phyloP scores from a whole-genome alignment of 2,329 filamentous ascomycete species.

The Clonostachys byssicola region DNA sequence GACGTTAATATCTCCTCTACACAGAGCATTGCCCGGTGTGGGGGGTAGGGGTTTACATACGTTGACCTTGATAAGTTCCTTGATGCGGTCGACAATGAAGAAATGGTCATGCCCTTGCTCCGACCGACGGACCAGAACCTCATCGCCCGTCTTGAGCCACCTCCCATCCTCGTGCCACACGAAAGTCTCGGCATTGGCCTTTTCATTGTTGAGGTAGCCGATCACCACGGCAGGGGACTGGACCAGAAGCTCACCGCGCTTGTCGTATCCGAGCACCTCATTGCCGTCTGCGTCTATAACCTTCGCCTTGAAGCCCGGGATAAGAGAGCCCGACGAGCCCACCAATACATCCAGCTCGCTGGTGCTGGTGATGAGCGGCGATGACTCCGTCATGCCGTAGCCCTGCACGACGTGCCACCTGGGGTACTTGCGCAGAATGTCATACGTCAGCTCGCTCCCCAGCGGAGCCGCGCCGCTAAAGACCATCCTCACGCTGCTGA shows the following conservation, averaged over 20 bases:
- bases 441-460: constrained; percentile 62
- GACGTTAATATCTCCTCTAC: neutral
- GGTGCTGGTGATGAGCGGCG: constrained; percentile 63
- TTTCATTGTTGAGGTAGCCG: constrained; percentile 78
- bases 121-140: constrained; percentile 61
- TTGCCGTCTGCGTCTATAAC: constrained; percentile 61
- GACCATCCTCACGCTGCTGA: constrained; percentile 59
- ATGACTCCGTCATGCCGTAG: constrained; percentile 77
- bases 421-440: constrained; percentile 58
- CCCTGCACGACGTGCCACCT: constrained; percentile 65
- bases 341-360: constrained; percentile 60
- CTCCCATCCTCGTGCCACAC: constrained; percentile 54
- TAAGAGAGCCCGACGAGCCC: constrained; percentile 66
- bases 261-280: constrained; percentile 62
- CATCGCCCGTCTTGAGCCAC: constrained; percentile 79
- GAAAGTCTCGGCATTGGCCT: constrained; percentile 75
- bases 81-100: constrained; percentile 71
- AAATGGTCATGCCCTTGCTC: constrained; percentile 69
- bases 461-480: constrained; percentile 76
- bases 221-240: constrained; percentile 70
- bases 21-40: too few species aligned
- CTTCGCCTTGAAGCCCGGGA: constrained; percentile 61
- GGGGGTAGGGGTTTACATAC: constrained; percentile 25
- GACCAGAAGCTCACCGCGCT: constrained; percentile 75
- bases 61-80: constrained; percentile 69